Evolutionary conservation across 768 basidiomycete genomes (phyloP), one percentile per base, ranked within the genome.

Genomic region (Boletus barrowsii): DNA sequence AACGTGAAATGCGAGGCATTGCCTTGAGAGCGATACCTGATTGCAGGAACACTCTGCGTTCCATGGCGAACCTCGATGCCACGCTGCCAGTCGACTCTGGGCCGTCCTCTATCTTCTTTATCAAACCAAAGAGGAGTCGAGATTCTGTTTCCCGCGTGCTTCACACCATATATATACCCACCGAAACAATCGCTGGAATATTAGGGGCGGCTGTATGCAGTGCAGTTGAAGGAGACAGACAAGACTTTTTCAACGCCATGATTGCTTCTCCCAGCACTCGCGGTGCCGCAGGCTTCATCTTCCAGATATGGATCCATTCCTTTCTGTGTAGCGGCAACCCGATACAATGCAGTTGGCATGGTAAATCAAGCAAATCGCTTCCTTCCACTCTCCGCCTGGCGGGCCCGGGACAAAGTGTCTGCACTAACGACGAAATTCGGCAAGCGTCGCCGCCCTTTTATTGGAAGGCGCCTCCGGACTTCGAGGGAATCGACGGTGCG

Each of bases 201-300:
- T 10, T 53, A 18, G 46, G 11, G 9, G 33, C 11, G 18, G 53
- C 53, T 9, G 32, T 53, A 15, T 42, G 30, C 30, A 22, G 18
- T 24, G 26, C 48, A 9, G 42, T 17, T 3, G 48, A 50, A 33
- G 42, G 36, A 32, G 54, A 55, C 7, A 55, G 49, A 26, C 49
- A 51, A 30, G 30, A 51, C 17, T 45, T 55, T 18, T 52, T 51
- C 49, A 51, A 51, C 10, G 30, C 20, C 5, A 45, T 55, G 49
- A 26, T 51, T 7, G 17, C 20, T 11, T 55, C 17, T 26, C 42
- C 37, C 1, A n/a, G n/a, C 11, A 51, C 49, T 51, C 49, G 37
- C 32, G 14, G 11, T 14, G 49, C 49, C 8, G 54, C 43, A 32
- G 49, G 43, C 10, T 51, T 44, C 13, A 45, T 51, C 30, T 55